Conservation (phyloP, 352 stramenopile species). For the Phytopythium chamaehyphon region DNA sequence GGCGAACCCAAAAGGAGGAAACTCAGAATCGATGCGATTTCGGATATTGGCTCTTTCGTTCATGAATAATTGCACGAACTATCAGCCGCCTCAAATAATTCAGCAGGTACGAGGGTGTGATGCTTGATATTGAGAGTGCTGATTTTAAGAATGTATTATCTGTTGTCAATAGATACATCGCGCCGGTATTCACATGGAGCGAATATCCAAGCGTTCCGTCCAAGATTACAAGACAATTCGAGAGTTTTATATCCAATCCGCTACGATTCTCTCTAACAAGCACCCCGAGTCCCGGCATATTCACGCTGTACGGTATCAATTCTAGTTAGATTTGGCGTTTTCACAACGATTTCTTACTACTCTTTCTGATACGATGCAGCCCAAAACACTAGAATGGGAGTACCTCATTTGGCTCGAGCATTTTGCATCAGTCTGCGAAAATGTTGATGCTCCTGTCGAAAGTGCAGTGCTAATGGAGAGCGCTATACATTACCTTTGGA, state of each 20-base stretch:
- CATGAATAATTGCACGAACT: constrained; percentile 65
- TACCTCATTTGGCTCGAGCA: constrained; percentile 65
- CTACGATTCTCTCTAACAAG: constrained; percentile 15
- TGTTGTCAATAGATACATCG: constrained; percentile 39
- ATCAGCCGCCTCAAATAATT: constrained; percentile 51
- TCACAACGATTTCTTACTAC: no score
- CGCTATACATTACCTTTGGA: constrained; percentile 24
- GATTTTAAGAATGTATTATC: constrained; percentile 4
- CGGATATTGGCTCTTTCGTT: constrained; percentile 51
- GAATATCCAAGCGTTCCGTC: constrained; percentile 22
- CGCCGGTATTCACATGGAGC: constrained; percentile 59
- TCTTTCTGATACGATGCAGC: constrained; percentile 18
- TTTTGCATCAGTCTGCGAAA: constrained; percentile 44
- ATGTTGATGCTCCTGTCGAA: constrained; percentile 18
- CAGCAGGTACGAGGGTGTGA: constrained; percentile 56
- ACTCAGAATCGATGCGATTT: constrained; percentile 25
- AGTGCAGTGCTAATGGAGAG: constrained; percentile 34
- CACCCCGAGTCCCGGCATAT: constrained; percentile 10
- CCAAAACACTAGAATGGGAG: constrained; percentile 40
- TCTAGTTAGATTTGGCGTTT: no score
- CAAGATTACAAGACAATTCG: constrained; percentile 21
- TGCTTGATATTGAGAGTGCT: neutral
- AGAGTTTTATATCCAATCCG: constrained; percentile 39
- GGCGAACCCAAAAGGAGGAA: constrained; percentile 8
- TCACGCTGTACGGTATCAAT: constrained; percentile 26